Base-by-base conservation (phyloP, 2,329 filamentous ascomycete genomes). In the Fusarium bactridioides region DNA sequence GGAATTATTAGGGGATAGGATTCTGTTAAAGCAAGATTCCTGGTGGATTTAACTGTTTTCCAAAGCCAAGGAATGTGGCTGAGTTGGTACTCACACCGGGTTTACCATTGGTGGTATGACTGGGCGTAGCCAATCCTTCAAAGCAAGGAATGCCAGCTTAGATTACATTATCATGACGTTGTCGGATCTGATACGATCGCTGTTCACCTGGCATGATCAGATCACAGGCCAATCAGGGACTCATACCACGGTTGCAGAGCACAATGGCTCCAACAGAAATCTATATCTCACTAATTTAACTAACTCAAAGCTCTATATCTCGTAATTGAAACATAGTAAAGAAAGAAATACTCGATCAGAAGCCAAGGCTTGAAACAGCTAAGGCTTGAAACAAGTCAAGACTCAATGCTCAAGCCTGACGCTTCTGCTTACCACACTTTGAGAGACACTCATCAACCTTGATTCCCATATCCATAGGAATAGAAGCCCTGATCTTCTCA, bases 391-490 rank as follows among this genome's bases (percentile, higher is more conserved):
- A 13, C 5, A 35, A 21, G 8, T 7, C 13, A 18, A 50, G 19
- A 3, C 4, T 12, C 19, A 3, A 27, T 18, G 29, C 33, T 47
- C 50, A 72, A 57, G 12, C 50, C 37, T 59, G 43, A 12, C 87
- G 89, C 77, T 82, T 86, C 70, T 80, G 77, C 53, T 74, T 76
- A 40, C 75, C 64, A 29, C 76, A 77, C 67, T 76, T 76, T 21
- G 65, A 45, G 31, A 89, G 78, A 77, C 88, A 91, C 67, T 82
- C 74, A 72, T 89, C 84, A 21, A 90, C 83, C 69, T 86, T 87
- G 40, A 83, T 77, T 3, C 86, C 85, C 45, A 89, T 79, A 51
- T 84, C 86, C 13, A 77, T 75, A 15, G 88, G 87, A 60, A 78
- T 70, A 27, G 79, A 63, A 2, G 71, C 69, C 69, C 82, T 80